These are phyloP conservation scores for Brassica balearica DNA, from an alignment of 441 rosid species.

Conservation along the genomic window DNA sequence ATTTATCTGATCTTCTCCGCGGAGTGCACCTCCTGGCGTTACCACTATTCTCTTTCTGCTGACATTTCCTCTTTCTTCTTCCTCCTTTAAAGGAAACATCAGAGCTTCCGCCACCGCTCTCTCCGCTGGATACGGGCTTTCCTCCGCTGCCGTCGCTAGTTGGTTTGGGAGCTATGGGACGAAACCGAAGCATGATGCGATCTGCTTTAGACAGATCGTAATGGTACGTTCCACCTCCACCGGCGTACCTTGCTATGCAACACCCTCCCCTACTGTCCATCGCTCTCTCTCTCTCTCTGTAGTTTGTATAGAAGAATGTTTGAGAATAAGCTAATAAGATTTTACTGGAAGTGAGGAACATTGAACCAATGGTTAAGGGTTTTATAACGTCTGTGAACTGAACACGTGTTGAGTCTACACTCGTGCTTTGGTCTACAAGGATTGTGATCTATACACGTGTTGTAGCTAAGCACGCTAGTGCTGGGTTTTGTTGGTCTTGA, in stretches of 20 bases:
- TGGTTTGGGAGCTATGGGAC: constrained; percentile 93
- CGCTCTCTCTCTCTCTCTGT: constrained; percentile 21
- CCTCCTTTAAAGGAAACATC: constrained; percentile 43
- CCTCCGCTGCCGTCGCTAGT: constrained; percentile 26
- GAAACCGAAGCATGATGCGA: constrained; percentile 71
- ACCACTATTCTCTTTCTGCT: constrained; percentile 29
- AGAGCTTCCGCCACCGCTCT: constrained; percentile 33
- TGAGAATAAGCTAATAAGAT: constrained; percentile 24
- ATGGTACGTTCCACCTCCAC: constrained; percentile 48
- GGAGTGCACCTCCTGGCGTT: constrained; percentile 44
- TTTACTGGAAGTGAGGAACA: constrained; percentile 4
- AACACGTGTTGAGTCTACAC: constrained; percentile 32
- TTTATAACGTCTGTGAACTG: constrained; percentile 44
- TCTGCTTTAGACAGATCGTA: constrained; percentile 57
- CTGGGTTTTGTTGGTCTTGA: constrained; percentile 14
- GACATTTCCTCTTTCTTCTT: constrained; percentile 56
- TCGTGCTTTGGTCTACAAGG: not conserved
- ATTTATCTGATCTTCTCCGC: constrained; percentile 47
- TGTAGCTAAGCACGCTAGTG: constrained; percentile 37
- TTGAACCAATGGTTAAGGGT: not conserved
- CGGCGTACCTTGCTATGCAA: constrained; percentile 65
- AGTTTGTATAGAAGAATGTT: not conserved
- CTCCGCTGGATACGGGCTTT: constrained; percentile 45
- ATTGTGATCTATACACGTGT: constrained; percentile 50
- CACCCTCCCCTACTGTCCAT: constrained; percentile 85